phyloP scores from a whole-genome alignment of 306 rosid species.

The Senna siamea region DNA sequence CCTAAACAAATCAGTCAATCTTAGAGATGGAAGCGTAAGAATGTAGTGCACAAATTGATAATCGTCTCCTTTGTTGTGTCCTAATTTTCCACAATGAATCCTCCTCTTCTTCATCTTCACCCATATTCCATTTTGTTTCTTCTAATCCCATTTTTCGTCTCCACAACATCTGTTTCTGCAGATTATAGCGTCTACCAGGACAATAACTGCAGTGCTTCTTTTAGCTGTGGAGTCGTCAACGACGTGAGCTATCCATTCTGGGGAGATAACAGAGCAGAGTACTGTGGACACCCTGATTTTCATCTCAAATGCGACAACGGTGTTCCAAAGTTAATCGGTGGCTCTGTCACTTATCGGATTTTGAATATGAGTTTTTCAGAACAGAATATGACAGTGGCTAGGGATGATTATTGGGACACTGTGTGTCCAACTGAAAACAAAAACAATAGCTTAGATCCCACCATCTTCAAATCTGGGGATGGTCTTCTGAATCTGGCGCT shows the following conservation, averaged over 20 bases:
- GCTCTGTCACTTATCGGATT: background rate
- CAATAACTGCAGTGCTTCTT: background rate
- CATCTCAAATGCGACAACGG: background rate
- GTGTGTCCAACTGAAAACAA: background rate
- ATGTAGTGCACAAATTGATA: background rate
- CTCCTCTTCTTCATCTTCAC: background rate
- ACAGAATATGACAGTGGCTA: background rate
- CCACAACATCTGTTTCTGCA: background rate
- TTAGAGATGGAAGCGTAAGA: too few relatives aligned
- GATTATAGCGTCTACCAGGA: background rate
- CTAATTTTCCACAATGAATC: background rate
- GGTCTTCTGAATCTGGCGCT: background rate
- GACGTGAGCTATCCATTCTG: conserved; percentile 8
- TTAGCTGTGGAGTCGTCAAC: background rate
- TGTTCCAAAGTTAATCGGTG: background rate
- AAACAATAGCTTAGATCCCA: background rate
- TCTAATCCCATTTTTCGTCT: background rate
- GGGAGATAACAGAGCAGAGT: background rate
- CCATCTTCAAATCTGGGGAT: background rate
- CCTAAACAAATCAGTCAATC: too few relatives aligned
- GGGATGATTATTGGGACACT: conserved; percentile 19
- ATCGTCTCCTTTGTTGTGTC: too few relatives aligned
- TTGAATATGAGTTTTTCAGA: too few relatives aligned
- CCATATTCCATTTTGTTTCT: background rate
- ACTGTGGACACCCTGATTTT: background rate